These are phyloP conservation scores for Suhomyces choctaworum DNA, from an alignment of 1,139 yeast species.

Conservation along the genomic window DNA sequence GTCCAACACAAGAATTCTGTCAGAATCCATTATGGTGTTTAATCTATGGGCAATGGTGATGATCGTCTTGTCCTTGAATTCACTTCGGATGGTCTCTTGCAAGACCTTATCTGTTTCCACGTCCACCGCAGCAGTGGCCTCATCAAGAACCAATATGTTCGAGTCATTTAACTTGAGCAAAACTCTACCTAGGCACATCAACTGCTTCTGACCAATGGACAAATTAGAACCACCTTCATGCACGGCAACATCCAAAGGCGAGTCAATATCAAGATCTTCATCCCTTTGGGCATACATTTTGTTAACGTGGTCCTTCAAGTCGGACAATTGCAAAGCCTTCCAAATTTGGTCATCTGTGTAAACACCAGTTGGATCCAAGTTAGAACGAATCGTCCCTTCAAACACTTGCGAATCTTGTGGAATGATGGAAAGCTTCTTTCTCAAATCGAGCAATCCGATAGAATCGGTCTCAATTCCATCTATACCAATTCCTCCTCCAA, in stretches of 20 bases:
- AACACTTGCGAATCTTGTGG: constrained; percentile 98
- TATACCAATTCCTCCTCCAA: constrained; percentile 67
- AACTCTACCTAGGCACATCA: constrained; percentile 90
- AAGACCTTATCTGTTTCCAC: constrained; percentile 88
- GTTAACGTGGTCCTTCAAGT: constrained; percentile 71
- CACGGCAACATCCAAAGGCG: constrained; percentile 63
- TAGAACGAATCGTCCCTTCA: constrained; percentile 85
- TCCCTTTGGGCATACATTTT: constrained; percentile 51
- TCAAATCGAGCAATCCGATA: constrained; percentile 80
- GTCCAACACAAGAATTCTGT: constrained; percentile 81
- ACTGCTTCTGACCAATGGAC: constrained; percentile 89
- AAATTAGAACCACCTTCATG: constrained; percentile 85
- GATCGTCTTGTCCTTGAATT: constrained; percentile 85
- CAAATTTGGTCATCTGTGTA: constrained; percentile 78
- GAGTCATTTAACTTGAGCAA: constrained; percentile 63
- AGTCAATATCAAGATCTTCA: constrained; percentile 27
- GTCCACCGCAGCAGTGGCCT: constrained; percentile 97
- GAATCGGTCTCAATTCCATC: constrained; percentile 68
- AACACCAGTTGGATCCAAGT: constrained; percentile 78
- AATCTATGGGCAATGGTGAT: constrained; percentile 94
- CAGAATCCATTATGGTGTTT: constrained; percentile 91
- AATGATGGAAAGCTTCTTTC: constrained; percentile 83
- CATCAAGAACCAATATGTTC: constrained; percentile 80
- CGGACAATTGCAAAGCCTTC: constrained; percentile 83
- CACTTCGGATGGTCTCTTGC: constrained; percentile 83